Evolutionary conservation across 2,329 filamentous ascomycete species (phyloP).

Genomic region (Verticillium alfalfae): DNA sequence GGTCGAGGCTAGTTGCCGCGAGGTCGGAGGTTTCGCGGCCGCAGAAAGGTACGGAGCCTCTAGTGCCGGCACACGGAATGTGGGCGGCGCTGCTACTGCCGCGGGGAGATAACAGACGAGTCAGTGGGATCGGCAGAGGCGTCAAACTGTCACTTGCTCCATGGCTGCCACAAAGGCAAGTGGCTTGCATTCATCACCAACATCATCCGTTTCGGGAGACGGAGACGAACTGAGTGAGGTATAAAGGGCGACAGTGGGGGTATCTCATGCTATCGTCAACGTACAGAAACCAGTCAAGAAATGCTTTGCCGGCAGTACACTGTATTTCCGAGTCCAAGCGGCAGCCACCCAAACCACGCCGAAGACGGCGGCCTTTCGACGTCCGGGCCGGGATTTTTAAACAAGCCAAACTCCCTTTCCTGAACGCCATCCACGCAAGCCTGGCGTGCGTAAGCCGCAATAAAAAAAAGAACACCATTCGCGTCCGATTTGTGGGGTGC

Average conservation of each 20-base stretch:
- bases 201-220: neutral
- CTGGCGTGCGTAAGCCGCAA: neutral
- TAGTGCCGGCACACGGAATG: neutral
- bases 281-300: neutral
- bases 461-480: neutral
- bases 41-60: neutral
- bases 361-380: neutral
- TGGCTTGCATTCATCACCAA: neutral
- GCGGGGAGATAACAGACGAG: neutral
- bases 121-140: neutral
- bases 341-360: neutral
- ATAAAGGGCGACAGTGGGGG: neutral
- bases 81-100: neutral
- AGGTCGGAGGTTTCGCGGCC: neutral
- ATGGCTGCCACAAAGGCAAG: neutral
- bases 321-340: neutral
- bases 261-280: neutral
- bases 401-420: neutral
- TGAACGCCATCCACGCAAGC: neutral
- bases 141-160: neutral
- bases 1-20: neutral
- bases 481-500: neutral
- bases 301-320: neutral
- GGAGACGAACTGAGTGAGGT: neutral
- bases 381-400: neutral